Base-by-base conservation (phyloP, 2,329 filamentous ascomycete genomes). In the Botrytis elliptica region DNA sequence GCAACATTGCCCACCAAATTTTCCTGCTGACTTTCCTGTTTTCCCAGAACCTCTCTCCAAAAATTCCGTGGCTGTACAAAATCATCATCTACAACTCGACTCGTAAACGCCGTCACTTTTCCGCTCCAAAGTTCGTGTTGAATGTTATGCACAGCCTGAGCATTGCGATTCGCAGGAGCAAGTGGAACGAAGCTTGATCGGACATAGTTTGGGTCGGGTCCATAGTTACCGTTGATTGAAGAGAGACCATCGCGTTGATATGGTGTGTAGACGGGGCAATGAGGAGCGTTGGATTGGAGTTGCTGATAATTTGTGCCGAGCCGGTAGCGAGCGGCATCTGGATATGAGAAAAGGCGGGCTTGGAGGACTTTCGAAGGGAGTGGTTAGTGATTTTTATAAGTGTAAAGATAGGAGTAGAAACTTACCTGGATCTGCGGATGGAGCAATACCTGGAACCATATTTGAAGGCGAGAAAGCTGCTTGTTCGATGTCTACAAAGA, bases 391-490 rank as follows among this genome's bases (percentile, higher is more conserved):
- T n/a, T 4, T 42, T 25, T 9, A 33, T 33, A 10, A 7, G 4
- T 57, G 25, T 68, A 10, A 33, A 85, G 75, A 72, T 81, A 3
- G 74, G 75, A 63, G 76, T 77, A 1, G 4, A 49, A 0, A 42
- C 57, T 46, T 68, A 69, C 73, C 89, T 1, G 91, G 90, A 77
- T 93, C 91, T 76, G 89, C 89, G 10, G 90, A 91, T 20, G 90
- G 88, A 81, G 92, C 90, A 73, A 91, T 88, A 70, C 91, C 90
- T 7, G 90, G 90, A 8, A 89, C 85, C 81, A 92, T 82, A 80
- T 92, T 89, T 4, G 89, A 86, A 46, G 91, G 91, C 75, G 87
- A 90, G 85, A 92, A 93, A 2, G 90, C 89, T n/a, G 88, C 86
- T 80, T 92, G 91, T 83, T 93, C 91, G 70, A 92, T 91, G 78